Percentiles rank a stretch among this genome's conserved stretches.
These are phyloP conservation scores for Globisporangium carolinianum DNA, from an alignment of 352 stramenopile species.

Conservation along the genomic window DNA sequence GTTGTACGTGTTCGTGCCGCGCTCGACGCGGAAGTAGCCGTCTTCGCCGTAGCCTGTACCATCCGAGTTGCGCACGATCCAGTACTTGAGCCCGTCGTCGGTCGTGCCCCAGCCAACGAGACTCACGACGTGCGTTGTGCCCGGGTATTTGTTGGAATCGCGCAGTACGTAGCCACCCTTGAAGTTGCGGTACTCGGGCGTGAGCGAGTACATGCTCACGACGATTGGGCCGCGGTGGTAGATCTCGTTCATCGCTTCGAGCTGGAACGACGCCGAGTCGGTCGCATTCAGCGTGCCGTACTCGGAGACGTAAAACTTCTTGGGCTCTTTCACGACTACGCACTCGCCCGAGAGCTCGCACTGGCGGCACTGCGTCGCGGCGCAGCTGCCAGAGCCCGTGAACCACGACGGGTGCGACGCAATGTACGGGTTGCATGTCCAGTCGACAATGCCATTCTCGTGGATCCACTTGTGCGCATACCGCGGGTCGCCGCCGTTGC, in stretches of 20 bases:
- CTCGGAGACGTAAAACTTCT: constrained; percentile 65
- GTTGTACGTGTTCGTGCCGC: constrained; percentile 74
- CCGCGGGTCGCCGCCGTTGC: constrained; percentile 68
- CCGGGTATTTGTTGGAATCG: constrained; percentile 67
- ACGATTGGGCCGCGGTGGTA: constrained; percentile 93
- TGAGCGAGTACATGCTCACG: constrained; percentile 87
- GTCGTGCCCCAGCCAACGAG: constrained; percentile 93
- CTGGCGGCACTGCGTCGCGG: constrained; percentile 54
- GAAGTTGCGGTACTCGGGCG: constrained; percentile 79
- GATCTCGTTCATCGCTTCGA: constrained; percentile 93
- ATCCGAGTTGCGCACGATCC: constrained; percentile 93
- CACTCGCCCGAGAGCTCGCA: constrained; percentile 58
- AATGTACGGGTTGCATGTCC: constrained; percentile 79
- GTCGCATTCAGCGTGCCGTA: constrained; percentile 77
- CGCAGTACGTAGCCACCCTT: constrained; percentile 88
- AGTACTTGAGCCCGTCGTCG: constrained; percentile 89
- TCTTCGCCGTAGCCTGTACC: constrained; percentile 71
- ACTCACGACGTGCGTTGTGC: constrained; percentile 90
- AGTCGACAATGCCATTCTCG: constrained; percentile 76
- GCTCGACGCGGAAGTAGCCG: constrained; percentile 66
- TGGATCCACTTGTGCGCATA: constrained; percentile 82
- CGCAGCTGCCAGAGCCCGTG: constrained; percentile 39
- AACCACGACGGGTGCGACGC: constrained; percentile 74
- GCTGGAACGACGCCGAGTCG: constrained; percentile 49
- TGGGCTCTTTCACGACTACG: constrained; percentile 43